Evolutionary conservation across 331 rosid species (phyloP), one percentile per base, ranked within the genome.

Genomic region (Spiraea crenata): DNA sequence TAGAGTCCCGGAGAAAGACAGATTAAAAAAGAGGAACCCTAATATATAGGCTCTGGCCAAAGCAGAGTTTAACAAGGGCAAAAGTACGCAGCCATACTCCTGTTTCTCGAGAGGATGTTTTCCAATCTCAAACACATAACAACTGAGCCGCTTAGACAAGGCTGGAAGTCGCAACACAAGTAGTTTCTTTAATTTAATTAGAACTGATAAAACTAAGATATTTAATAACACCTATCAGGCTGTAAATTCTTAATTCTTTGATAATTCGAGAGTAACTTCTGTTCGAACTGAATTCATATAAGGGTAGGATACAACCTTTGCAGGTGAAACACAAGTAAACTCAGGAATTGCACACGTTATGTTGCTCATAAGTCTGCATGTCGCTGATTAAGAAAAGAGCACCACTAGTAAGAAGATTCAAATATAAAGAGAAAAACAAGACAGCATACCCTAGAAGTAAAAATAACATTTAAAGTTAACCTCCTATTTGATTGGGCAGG

Each of bases 321-420:
- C 95, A 69, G 99, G 84, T 52, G 99, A 88, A 74, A 93, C 90
- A 65, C 97, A 93, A 20, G 99, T 93, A 75, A 93, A 93, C 78
- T 93, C 97, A 15, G 99, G 97, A 84, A 93, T 84, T 37, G 99
- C 88, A 70, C 99, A 89, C 4, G 95, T 80, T 45, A 83, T 82
- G 9, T 69, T 81, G 79, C 85, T 87, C 95, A 93, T 91, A 76
- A 80, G 91, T 77, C 81, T 93, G 87, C 99, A 91, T 25, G 89
- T 86, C 69, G 80, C 97, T 93, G 95, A 74, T 35, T 81, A 74
- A 69, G 69, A 51, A 70, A 76, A 44, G 74, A 56, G 42, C 34
- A 55, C 8, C 45, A 77, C 70, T 80, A 35, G 73, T 69, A 42
- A 80, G 76, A 38, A 56, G 54, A 76, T 69, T 48, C 50, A 13